Percentiles rank a stretch among this genome's conserved stretches.
Conservation (phyloP, 2,329 filamentous ascomycete genomes). For the Raffaelea albimanens region DNA sequence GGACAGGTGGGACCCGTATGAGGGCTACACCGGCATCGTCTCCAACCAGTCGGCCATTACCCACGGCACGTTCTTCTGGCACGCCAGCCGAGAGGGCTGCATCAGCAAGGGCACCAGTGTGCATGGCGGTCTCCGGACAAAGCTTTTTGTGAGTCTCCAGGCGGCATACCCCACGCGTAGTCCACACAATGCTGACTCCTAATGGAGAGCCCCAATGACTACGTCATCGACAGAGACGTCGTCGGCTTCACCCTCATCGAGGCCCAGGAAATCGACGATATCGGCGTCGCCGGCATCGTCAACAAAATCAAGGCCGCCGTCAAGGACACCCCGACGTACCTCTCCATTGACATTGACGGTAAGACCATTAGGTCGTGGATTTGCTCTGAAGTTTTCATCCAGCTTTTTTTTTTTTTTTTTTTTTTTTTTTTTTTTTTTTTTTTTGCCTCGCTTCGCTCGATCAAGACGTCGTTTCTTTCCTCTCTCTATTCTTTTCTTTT, state of each 20-base stretch:
- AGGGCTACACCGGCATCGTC: slow-evolving; percentile 74
- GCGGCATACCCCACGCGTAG: not conserved
- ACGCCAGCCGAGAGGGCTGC: slow-evolving; percentile 66
- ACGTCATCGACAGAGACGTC: slow-evolving; percentile 74
- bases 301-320: slow-evolving; percentile 32
- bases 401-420: no score
- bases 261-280: slow-evolving; percentile 43
- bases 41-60: slow-evolving; percentile 69
- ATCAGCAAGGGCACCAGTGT: slow-evolving; percentile 66
- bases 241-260: slow-evolving; percentile 75
- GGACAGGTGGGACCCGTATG: slow-evolving; percentile 9
- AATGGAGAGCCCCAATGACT: slow-evolving; percentile 6
- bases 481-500: no score
- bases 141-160: slow-evolving; percentile 2
- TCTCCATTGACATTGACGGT: slow-evolving; percentile 21
- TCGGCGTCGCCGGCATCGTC: slow-evolving; percentile 7
- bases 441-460: no score
- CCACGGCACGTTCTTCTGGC: slow-evolving; percentile 82
- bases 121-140: slow-evolving; percentile 8
- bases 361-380: not conserved
- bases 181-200: not conserved
- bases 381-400: no score
- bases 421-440: no score
- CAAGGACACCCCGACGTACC: slow-evolving; percentile 11
- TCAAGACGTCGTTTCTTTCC: no score